Conservation (phyloP, 2,329 filamentous ascomycete species). For the Exophiala viscosa region DNA sequence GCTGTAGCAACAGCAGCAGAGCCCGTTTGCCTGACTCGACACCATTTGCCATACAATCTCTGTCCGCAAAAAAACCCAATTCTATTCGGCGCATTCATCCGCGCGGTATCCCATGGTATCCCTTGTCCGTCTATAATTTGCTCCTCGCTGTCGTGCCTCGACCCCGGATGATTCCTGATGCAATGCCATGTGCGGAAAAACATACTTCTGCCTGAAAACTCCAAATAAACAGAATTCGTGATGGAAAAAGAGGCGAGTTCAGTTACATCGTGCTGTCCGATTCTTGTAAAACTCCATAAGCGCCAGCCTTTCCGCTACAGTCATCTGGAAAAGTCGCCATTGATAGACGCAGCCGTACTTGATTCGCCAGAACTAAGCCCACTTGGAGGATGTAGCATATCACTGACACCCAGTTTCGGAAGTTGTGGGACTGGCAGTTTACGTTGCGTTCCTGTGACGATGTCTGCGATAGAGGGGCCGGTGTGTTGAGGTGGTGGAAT, state of each 20-base stretch:
- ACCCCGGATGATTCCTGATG: neutral
- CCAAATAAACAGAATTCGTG: neutral
- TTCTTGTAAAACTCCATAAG: neutral
- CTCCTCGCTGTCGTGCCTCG: conserved; percentile 18
- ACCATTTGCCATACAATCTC: conserved; percentile 10
- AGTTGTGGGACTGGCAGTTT: conserved; percentile 89
- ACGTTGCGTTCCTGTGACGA: conserved; percentile 86
- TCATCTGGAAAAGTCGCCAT: conserved; percentile 51
- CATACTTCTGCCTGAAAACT: neutral
- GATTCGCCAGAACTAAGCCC: conserved; percentile 72
- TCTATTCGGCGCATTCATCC: conserved; percentile 22
- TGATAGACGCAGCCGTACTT: conserved; percentile 72
- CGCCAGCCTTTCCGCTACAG: neutral
- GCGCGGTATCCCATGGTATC: conserved; percentile 12
- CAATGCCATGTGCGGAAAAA: neutral
- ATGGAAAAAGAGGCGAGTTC: neutral
- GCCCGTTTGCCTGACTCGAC: conserved; percentile 10
- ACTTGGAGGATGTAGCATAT: conserved; percentile 66
- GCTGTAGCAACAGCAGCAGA: conserved; percentile 10
- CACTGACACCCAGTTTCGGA: conserved; percentile 81
- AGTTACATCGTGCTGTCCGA: neutral
- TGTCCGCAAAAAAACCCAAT: conserved; percentile 9
- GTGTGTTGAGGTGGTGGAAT: conserved; percentile 51
- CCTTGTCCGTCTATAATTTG: conserved; percentile 21
- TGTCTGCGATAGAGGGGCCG: conserved; percentile 82